Conservation (phyloP, 805 yeast species). For the Barnettozyma populi region DNA sequence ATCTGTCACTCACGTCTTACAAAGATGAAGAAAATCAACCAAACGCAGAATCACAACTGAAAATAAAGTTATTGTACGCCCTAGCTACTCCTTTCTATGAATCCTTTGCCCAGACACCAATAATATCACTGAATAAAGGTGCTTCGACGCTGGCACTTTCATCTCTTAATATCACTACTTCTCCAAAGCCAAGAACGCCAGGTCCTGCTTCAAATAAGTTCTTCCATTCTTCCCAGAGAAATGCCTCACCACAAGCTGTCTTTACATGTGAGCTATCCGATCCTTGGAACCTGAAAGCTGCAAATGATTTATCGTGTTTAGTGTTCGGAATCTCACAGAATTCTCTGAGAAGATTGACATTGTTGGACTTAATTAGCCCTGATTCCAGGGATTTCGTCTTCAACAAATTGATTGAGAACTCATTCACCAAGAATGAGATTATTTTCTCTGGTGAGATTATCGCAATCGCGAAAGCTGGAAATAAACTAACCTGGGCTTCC, state of each 20-base stretch:
- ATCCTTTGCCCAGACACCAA: slow-evolving; percentile 23
- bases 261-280: slow-evolving; percentile 68
- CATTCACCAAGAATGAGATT: slow-evolving; percentile 34
- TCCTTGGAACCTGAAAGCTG: slow-evolving; percentile 80
- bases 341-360: slow-evolving; percentile 53
- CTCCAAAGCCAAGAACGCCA: slow-evolving; percentile 8
- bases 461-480: slow-evolving; percentile 67
- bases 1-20: slow-evolving; percentile 43
- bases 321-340: slow-evolving; percentile 75
- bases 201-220: slow-evolving; percentile 30
- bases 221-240: slow-evolving; percentile 68
- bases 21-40: slow-evolving; percentile 9
- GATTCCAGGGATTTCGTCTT: slow-evolving; percentile 68
- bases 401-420: slow-evolving; percentile 41
- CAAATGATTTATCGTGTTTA: slow-evolving; percentile 84
- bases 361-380: slow-evolving; percentile 73
- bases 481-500: slow-evolving; percentile 73
- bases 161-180: slow-evolving; percentile 9
- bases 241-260: slow-evolving; percentile 73
- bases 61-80: slow-evolving; percentile 49
- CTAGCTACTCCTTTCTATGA: slow-evolving; percentile 58
- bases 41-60: slow-evolving; percentile 20
- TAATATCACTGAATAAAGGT: slow-evolving; percentile 21
- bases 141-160: slow-evolving; percentile 29
- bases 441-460: slow-evolving; percentile 81